Conservation (phyloP, 2,329 filamentous ascomycete species). For the Monosporascus cannonballus region DNA sequence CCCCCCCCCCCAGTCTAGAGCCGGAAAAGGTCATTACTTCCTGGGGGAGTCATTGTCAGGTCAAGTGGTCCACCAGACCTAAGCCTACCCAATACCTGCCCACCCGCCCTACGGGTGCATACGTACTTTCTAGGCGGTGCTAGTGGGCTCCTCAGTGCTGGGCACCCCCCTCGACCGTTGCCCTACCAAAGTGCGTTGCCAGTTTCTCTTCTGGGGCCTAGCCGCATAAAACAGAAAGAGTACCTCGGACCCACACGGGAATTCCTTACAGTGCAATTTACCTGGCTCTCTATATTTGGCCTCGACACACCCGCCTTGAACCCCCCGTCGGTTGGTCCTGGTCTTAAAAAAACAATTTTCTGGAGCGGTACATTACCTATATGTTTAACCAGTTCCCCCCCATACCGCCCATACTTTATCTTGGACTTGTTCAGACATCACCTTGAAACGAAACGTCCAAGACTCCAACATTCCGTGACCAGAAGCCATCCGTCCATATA, state of each 20-base stretch:
- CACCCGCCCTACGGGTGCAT: no score
- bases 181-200: not conserved
- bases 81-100: no score
- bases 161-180: not conserved
- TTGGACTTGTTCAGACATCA: not conserved
- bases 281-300: not conserved
- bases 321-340: not conserved
- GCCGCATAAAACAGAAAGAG: not conserved
- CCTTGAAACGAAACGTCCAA: not conserved
- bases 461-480: not conserved
- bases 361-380: not conserved
- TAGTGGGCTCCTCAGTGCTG: not conserved
- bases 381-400: not conserved
- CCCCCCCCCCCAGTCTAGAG: conserved; percentile 5
- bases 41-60: not conserved
- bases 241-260: not conserved
- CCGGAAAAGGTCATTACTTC: not conserved
- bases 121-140: no score
- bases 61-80: not conserved
- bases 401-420: not conserved
- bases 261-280: not conserved
- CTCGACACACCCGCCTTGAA: not conserved
- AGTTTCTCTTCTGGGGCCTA: not conserved
- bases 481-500: not conserved
- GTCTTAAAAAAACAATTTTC: not conserved